Base-by-base conservation (phyloP, 768 basidiomycete genomes). In the Lenzites betulinus region DNA sequence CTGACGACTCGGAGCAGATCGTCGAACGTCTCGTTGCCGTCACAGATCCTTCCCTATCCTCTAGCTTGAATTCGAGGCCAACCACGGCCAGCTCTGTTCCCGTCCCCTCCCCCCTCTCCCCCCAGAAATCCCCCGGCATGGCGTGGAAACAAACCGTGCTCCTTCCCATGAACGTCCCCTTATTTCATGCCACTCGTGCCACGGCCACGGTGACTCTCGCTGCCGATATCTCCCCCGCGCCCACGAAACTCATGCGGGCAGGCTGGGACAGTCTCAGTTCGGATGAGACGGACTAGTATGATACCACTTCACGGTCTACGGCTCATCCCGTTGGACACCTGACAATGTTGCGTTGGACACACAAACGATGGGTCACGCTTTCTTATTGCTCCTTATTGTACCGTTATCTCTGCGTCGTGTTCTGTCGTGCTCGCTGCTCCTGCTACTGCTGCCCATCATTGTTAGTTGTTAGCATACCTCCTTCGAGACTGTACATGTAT, bases 361-460 rank as follows among this genome's bases (percentile, higher is more conserved):
- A 50, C 56, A 60, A 47, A 57, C 55, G 53, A 57, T 56, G 49
- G 52, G 53, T 58, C 46, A 41, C 56, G 54, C 62, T 63, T 48
- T 57, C 64, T 66, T 66, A 66, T 66, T 66, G 58, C 58, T 65
- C 61, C 61, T 63, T 66, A 66, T 66, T 66, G 64, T 66, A 66
- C 64, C 47, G 38, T 39, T 55, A 63, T 38, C 54, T 47, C 38
- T 39, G n/a, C 51, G 43, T 56, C 61, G 44, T 58, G 55, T 51
- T 51, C 38, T 53, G 28, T 57, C 47, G 20, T 49, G 46, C 22
- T 23, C 38, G 25, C 55, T 57, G 47, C 47, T 57, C 16, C 54
- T 56, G 46, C 49, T 22, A n/a, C 48, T 58, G 28, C 39, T 41
- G 39, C 56, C 16, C 12, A 38, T 58, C 15, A 26, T 41, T 26